phyloP scores from a whole-genome alignment of 805 yeast species.

The Saturnispora bothae region DNA sequence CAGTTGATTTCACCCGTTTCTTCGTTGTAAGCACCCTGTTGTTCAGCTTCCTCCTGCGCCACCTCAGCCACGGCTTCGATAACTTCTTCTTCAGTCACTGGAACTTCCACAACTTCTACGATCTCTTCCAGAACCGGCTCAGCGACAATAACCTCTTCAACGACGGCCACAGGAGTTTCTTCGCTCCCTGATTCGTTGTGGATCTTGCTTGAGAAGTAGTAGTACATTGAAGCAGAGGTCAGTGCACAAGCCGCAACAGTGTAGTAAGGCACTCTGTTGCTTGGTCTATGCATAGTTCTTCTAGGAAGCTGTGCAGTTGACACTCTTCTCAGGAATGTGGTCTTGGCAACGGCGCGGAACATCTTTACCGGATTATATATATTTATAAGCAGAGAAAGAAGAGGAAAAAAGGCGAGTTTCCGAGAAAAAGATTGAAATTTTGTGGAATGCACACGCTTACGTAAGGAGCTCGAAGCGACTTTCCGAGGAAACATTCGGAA shows the following conservation, averaged over 20 bases:
- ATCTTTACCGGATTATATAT: no score
- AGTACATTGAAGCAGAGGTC: constrained; percentile 13
- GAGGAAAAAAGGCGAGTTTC: background rate
- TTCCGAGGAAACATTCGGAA: no score
- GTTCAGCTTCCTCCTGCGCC: constrained; percentile 28
- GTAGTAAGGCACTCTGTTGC: constrained; percentile 6
- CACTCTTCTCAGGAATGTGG: background rate
- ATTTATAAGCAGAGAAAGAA: background rate
- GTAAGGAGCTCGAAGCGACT: no score
- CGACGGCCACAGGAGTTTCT: constrained; percentile 11
- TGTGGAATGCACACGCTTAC: no score
- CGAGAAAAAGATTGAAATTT: no score
- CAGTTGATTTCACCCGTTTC: constrained; percentile 98
- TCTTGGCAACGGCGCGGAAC: background rate
- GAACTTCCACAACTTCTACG: constrained; percentile 1
- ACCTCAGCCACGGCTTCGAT: constrained; percentile 12
- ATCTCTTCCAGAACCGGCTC: background rate
- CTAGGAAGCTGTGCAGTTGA: background rate
- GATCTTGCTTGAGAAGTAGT: constrained; percentile 8
- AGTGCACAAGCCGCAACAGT: constrained; percentile 14
- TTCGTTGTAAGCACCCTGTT: constrained; percentile 77
- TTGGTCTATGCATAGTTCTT: background rate
- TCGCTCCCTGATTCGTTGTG: constrained; percentile 11
- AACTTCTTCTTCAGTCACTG: constrained; percentile 4
- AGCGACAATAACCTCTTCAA: constrained; percentile 13